These are phyloP conservation scores for Lipomyces sp. DNA, from an alignment of 805 yeast species.

Conservation along the genomic window DNA sequence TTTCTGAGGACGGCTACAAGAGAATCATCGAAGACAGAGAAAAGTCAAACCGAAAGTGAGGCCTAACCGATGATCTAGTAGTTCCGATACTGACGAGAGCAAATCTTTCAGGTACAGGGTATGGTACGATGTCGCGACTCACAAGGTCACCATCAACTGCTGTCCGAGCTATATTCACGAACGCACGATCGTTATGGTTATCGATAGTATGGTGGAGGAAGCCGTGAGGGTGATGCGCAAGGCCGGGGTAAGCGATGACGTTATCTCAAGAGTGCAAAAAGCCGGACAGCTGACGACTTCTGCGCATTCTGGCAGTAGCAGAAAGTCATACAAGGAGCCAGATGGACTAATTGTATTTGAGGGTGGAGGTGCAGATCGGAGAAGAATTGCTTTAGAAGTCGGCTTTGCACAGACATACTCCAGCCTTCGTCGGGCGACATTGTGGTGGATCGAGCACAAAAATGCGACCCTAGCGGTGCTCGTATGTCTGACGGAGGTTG, in stretches of 20 bases:
- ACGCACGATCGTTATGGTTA: neutral
- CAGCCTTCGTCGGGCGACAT: neutral
- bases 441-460: constrained; percentile 1
- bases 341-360: neutral
- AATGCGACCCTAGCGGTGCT: neutral
- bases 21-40: too few relatives aligned
- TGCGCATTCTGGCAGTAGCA: neutral
- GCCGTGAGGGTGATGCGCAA: neutral
- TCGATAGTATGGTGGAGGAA: neutral
- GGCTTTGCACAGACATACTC: neutral
- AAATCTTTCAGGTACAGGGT: neutral
- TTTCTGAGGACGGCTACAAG: too few relatives aligned
- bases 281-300: neutral
- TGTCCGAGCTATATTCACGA: neutral
- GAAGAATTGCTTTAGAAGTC: neutral
- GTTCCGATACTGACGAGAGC: too few relatives aligned
- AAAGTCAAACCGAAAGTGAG: too few relatives aligned
- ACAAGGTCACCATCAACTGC: neutral
- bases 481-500: neutral
- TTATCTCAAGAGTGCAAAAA: neutral
- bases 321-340: neutral
- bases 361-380: neutral
- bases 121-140: constrained; percentile 1
- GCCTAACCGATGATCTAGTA: too few relatives aligned
- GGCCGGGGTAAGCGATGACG: neutral